Evolutionary conservation across 164 flowering plant species (phyloP).

Genomic region (Tinospora cordifolia): DNA sequence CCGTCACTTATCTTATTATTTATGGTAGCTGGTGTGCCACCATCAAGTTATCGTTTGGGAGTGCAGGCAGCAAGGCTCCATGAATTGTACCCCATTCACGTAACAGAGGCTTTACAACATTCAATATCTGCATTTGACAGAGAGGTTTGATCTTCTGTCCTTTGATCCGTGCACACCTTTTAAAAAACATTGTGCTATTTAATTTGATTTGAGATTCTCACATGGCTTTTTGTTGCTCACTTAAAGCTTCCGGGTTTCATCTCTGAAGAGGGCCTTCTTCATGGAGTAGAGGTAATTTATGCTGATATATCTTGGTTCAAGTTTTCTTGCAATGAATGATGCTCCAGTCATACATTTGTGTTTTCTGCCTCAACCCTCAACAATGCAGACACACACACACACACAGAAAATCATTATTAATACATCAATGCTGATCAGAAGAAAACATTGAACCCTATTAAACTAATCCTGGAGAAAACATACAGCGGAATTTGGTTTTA

Average conservation of each 20-base stretch:
- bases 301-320: neutral
- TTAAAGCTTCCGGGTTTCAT: conserved; percentile 86
- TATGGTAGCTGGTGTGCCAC: conserved; percentile 56
- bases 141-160: conserved; percentile 47
- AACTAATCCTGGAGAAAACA: neutral
- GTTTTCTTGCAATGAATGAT: conserved; percentile 3
- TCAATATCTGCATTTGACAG: conserved; percentile 64
- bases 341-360: neutral
- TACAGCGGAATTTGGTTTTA: neutral
- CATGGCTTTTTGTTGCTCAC: conserved; percentile 3
- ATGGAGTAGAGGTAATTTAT: conserved; percentile 82
- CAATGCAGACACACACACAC: neutral
- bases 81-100: conserved; percentile 60
- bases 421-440: neutral
- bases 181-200: neutral
- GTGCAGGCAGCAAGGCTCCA: conserved; percentile 85
- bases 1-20: conserved; percentile 10
- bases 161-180: neutral
- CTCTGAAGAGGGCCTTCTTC: conserved; percentile 75
- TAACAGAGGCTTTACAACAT: conserved; percentile 64
- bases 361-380: neutral
- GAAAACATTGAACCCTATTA: neutral
- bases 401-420: neutral
- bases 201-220: conserved; percentile 4
- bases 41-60: conserved; percentile 93